Conservation (phyloP, 2,329 filamentous ascomycete genomes). For the Talaromyces sp. region DNA sequence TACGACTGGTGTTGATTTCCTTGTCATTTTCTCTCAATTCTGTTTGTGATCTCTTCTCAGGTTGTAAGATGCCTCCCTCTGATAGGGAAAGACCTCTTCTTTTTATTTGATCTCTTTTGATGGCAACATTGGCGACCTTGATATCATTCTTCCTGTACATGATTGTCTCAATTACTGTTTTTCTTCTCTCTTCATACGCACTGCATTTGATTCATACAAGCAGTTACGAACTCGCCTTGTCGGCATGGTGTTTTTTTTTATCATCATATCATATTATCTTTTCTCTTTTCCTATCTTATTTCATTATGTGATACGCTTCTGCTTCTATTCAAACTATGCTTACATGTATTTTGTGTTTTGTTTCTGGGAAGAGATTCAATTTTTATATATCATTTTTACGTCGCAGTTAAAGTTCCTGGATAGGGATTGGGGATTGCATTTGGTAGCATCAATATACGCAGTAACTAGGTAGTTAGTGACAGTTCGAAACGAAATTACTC, state of each 20-base stretch:
- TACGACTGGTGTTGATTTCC: conserved; percentile 2
- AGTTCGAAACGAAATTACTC: no score
- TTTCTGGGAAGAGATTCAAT: not conserved
- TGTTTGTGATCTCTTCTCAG: not conserved
- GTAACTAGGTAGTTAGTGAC: no score
- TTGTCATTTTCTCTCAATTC: not conserved
- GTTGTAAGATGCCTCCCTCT: not conserved
- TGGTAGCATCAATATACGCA: no score
- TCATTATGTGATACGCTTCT: not conserved
- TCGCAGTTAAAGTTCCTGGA: no score
- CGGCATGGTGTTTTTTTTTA: not conserved
- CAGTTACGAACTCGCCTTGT: conserved; percentile 2
- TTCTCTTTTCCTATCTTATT: not conserved
- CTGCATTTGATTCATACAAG: not conserved
- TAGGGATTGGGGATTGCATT: no score
- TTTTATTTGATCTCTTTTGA: not conserved
- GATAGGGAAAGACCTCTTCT: no score
- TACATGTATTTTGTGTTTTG: not conserved
- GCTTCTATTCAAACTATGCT: not conserved
- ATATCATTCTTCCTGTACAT: conserved; percentile 3
- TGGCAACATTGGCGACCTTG: not conserved
- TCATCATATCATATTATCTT: not conserved
- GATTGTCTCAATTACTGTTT: not conserved
- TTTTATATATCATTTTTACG: not conserved
- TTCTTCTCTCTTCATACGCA: not conserved